A percentile compares a stretch with the other conserved stretches of the same genome.
These are phyloP conservation scores for Kodamaea anthophila DNA, from an alignment of 1,139 yeast species.

Conservation along the genomic window DNA sequence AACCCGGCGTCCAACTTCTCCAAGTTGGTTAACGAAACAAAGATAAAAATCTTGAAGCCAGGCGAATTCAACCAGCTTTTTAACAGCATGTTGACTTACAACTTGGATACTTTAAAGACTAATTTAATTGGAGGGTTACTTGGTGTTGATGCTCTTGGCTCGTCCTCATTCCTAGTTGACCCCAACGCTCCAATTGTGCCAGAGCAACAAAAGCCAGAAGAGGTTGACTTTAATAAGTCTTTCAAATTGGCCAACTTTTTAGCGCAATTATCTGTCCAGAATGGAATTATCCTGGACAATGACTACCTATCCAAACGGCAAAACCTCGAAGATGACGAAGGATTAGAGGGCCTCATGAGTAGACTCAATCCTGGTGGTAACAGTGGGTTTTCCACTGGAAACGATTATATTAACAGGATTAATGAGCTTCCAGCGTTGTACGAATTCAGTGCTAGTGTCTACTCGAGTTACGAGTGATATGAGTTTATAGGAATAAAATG, in stretches of 20 bases:
- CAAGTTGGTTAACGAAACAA: slow-evolving; percentile 43
- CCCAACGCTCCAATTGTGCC: slow-evolving; percentile 3
- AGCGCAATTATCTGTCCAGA: slow-evolving; percentile 65
- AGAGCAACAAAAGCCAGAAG: slow-evolving; percentile 14
- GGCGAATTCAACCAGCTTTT: slow-evolving; percentile 24
- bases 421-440: slow-evolving; percentile 64
- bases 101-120: slow-evolving; percentile 24
- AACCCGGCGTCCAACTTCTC: slow-evolving; percentile 35
- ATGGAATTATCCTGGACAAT: slow-evolving; percentile 47
- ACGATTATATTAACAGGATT: slow-evolving; percentile 37
- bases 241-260: slow-evolving; percentile 64
- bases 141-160: slow-evolving; percentile 7
- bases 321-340: slow-evolving; percentile 36
- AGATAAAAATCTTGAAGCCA: slow-evolving; percentile 20
- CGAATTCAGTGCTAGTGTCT: slow-evolving; percentile 85
- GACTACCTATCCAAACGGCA: slow-evolving; percentile 20
- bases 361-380: slow-evolving; percentile 8
- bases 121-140: slow-evolving; percentile 17
- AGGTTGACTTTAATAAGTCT: slow-evolving; percentile 16
- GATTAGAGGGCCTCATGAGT: slow-evolving; percentile 26
- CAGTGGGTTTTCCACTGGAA: slow-evolving; percentile 28
- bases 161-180: slow-evolving; percentile 7
- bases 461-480: slow-evolving; percentile 75
- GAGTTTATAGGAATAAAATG: too few relatives aligned
- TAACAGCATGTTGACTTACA: slow-evolving; percentile 22